phyloP scores from a whole-genome alignment of 2,329 filamentous ascomycete species.

The Curvularia sp. region DNA sequence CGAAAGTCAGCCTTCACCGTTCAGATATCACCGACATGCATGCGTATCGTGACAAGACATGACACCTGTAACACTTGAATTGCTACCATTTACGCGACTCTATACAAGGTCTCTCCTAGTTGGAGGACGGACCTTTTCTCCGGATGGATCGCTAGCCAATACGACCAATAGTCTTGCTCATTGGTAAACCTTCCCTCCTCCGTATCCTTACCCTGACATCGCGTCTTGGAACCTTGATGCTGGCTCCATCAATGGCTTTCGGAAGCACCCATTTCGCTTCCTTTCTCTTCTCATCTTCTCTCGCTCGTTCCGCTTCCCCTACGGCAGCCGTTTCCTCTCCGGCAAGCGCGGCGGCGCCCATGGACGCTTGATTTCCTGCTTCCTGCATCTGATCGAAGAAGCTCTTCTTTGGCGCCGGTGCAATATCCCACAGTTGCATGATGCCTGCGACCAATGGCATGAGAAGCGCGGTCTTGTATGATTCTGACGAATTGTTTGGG shows the following conservation, averaged over 20 bases:
- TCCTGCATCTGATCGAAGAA: slow-evolving; percentile 44
- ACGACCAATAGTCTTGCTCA: slow-evolving; percentile 17
- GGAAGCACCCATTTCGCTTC: slow-evolving; percentile 59
- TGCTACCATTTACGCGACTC: not conserved
- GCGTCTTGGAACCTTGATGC: slow-evolving; percentile 59
- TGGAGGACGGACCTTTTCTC: slow-evolving; percentile 1
- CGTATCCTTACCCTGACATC: slow-evolving; percentile 64
- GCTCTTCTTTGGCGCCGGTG: slow-evolving; percentile 42
- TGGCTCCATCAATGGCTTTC: slow-evolving; percentile 53
- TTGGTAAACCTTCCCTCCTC: slow-evolving; percentile 40
- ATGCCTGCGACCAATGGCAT: slow-evolving; percentile 43
- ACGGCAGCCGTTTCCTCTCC: slow-evolving; percentile 20
- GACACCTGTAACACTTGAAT: not conserved
- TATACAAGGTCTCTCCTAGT: slow-evolving; percentile 4
- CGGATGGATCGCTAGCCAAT: slow-evolving; percentile 19
- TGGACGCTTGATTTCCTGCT: slow-evolving; percentile 40
- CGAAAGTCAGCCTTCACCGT: not conserved
- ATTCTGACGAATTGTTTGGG: slow-evolving; percentile 21
- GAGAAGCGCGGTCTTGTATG: slow-evolving; percentile 35
- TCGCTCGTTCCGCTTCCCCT: slow-evolving; percentile 17
- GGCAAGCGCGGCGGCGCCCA: slow-evolving; percentile 33
- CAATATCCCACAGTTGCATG: slow-evolving; percentile 46
- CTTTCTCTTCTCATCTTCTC: slow-evolving; percentile 18
- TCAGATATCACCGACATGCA: not conserved
- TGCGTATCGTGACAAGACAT: not conserved